Base-by-base conservation (phyloP, 1,284 basidiomycete genomes). In the Trametes sp. region DNA sequence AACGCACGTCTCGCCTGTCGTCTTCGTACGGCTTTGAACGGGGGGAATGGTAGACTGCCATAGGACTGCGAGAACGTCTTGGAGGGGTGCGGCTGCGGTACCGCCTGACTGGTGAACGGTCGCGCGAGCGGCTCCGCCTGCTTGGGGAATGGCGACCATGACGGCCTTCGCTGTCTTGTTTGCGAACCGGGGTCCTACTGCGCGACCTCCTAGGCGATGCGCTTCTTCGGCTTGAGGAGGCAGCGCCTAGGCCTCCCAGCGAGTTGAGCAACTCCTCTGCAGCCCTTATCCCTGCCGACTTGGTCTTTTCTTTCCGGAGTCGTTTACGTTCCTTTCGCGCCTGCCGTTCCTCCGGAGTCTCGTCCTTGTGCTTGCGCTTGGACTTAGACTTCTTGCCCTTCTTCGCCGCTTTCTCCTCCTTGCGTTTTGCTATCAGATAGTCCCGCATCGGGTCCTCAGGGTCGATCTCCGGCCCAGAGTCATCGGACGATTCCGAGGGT, bases 391-490 rank as follows among this genome's bases (percentile, higher is more conserved):
- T 89, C 73, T 87, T 89, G 4, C 77, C 73, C 71, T 85, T 88
- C 75, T 87, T 87, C 55, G 78, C 84, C 53, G 78, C 84, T 68
- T 87, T 90, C 72, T 87, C 84, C 73, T 92, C 90, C 72, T 81
- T 84, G 69, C 88, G 82, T 74, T 91, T 82, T 19, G 87, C 82
- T 50, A 93, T 77, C 21, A 96, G 80, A 75, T 95, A 98, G 63
- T 94, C 94, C 21, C 92, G 88, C 98, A 99, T 99, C 0, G 98
- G 98, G 77, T 99, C 98, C 73, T 98, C 95, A 11, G 31, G 92
- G 75, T 98, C 96, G 61, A 96, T 91, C 5, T 87, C 84, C 52
- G 88, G 87, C 19, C 82, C 84, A 19, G 89, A 86, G 3, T 85
- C 85, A 9, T 82, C 90, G 6, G 87, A 88, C 5, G 88, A 88